Evolutionary conservation across 768 basidiomycete genomes (phyloP).

Genomic region (Phylloporus sp.): DNA sequence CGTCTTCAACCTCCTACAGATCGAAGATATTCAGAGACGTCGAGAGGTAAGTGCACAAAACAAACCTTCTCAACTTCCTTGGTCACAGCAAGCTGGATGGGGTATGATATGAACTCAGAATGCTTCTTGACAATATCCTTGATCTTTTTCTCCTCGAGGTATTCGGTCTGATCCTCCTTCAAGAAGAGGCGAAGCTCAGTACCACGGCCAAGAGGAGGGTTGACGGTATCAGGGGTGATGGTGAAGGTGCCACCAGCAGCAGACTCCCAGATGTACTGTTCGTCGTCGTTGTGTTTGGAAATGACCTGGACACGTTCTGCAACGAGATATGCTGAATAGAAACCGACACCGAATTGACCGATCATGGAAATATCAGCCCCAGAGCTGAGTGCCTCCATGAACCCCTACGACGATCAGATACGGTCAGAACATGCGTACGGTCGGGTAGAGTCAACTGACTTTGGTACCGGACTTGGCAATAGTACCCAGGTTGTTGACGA

Average conservation of each 20-base stretch:
- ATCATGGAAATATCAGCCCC: conserved; percentile 95
- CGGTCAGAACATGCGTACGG: conserved; percentile 6
- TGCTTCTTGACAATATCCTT: conserved; percentile 99
- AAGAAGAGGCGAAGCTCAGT: conserved; percentile 87
- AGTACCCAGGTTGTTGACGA: conserved; percentile 98
- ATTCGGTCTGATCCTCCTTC: conserved; percentile 99
- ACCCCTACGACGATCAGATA: conserved; percentile 52
- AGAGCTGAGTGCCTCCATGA: conserved; percentile 96
- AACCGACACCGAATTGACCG: conserved; percentile 99
- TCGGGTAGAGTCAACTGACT: conserved; percentile 35
- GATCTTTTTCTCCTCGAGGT: conserved; percentile 98
- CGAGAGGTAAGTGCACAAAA: not conserved
- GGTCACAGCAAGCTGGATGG: conserved; percentile 95
- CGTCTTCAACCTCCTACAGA: conserved; percentile 81
- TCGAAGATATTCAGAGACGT: conserved; percentile 1
- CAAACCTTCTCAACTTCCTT: conserved; percentile 99
- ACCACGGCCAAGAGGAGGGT: conserved; percentile 89
- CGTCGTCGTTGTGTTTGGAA: conserved; percentile 99
- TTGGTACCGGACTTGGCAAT: conserved; percentile 95
- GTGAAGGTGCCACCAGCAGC: conserved; percentile 99
- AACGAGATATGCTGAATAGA: conserved; percentile 99
- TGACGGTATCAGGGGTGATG: conserved; percentile 89
- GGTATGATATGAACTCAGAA: conserved; percentile 99
- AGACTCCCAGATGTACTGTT: conserved; percentile 99
- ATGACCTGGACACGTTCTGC: conserved; percentile 98